Evolutionary conservation across 106 monocot genomes (phyloP).

Genomic region (Phalaenopsis equestris): DNA sequence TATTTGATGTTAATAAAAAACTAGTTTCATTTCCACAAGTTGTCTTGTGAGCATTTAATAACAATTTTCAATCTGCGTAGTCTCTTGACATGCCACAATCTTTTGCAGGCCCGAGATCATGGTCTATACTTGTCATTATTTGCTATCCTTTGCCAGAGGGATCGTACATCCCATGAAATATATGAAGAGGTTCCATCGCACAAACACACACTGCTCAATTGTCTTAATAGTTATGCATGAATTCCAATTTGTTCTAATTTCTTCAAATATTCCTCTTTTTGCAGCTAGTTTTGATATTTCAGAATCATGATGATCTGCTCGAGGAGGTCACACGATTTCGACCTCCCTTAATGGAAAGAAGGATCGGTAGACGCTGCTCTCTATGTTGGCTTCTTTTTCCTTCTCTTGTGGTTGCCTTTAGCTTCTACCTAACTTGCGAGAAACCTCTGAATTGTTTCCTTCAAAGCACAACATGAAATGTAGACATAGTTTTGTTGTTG

Average conservation of each 20-base stretch:
- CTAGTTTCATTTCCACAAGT: too few relatives aligned
- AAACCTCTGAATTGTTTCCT: slow-evolving; percentile 13
- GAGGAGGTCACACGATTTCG: slow-evolving; percentile 21
- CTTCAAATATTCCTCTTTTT: background rate
- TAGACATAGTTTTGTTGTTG: background rate
- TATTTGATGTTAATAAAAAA: too few relatives aligned
- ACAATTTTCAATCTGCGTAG: too few relatives aligned
- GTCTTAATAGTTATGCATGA: background rate
- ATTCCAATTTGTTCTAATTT: background rate
- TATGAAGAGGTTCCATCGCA: slow-evolving; percentile 15
- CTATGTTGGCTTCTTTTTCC: slow-evolving; percentile 16
- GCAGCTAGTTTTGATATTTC: slow-evolving; percentile 22
- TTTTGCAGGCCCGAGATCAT: slow-evolving; percentile 25
- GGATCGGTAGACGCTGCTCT: slow-evolving; percentile 4
- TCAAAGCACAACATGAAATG: background rate
- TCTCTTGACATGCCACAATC: background rate
- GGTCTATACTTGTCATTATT: slow-evolving; percentile 19
- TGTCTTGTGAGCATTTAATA: too few relatives aligned
- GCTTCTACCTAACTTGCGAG: slow-evolving; percentile 13
- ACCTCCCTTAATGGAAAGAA: slow-evolving; percentile 10
- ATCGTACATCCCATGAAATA: slow-evolving; percentile 14
- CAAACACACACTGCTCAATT: background rate
- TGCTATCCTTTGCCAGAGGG: slow-evolving; percentile 22
- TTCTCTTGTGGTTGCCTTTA: slow-evolving; percentile 16
- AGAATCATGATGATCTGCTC: slow-evolving; percentile 24